Conservation (phyloP, 495 filamentous ascomycete genomes). For the Pyrenula massariospora region DNA sequence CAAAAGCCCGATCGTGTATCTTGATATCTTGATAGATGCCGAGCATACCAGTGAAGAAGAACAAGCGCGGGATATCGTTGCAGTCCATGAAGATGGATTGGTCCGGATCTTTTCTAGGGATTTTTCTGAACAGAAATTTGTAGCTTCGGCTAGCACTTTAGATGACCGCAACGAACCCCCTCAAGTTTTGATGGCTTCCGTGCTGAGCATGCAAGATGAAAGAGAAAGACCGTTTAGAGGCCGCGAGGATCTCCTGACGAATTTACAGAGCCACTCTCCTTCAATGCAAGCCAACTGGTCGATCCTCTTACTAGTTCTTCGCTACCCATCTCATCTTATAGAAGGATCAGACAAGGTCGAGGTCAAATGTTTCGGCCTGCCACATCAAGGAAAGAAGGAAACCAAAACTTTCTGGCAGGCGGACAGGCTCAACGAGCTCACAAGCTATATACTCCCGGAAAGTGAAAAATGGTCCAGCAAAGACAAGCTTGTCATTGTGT, state of each 20-base stretch:
- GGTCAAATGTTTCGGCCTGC: neutral
- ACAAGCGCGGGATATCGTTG: slow-evolving; percentile 28
- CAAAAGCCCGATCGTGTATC: slow-evolving; percentile 25
- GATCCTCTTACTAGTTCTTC: neutral
- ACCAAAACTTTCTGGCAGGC: neutral
- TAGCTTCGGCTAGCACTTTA: slow-evolving; percentile 29
- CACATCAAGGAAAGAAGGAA: neutral
- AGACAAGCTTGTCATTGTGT: neutral
- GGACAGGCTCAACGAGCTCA: neutral
- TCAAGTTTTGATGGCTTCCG: slow-evolving; percentile 26
- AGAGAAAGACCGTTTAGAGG: slow-evolving; percentile 30
- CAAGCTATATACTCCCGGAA: neutral
- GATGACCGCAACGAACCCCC: slow-evolving; percentile 25
- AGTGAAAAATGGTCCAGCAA: neutral
- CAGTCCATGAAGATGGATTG: slow-evolving; percentile 33
- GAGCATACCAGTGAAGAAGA: slow-evolving; percentile 11
- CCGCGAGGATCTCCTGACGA: slow-evolving; percentile 22
- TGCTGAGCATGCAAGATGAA: slow-evolving; percentile 32
- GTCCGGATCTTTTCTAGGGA: slow-evolving; percentile 20
- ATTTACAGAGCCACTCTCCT: neutral
- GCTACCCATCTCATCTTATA: neutral
- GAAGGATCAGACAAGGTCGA: neutral
- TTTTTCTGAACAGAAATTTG: slow-evolving; percentile 10
- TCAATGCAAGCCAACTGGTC: neutral
- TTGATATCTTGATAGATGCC: slow-evolving; percentile 25